A percentile compares a stretch with the other conserved stretches of the same genome.
Conservation (phyloP, 2,329 filamentous ascomycete species). For the Furcasterigmium sp. region DNA sequence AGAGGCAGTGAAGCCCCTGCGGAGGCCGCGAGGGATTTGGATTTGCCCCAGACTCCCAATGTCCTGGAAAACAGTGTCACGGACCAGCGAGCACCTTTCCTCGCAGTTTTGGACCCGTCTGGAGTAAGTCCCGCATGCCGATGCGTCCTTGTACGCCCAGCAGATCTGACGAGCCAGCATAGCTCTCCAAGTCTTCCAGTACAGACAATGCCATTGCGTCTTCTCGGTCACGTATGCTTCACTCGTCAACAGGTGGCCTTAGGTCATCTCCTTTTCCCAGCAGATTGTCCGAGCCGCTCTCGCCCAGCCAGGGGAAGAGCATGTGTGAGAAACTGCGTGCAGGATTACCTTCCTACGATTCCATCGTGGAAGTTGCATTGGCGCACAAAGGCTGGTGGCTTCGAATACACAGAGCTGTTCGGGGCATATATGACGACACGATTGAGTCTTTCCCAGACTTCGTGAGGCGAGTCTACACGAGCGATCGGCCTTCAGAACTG, state of each 20-base stretch:
- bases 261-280: constrained; percentile 2
- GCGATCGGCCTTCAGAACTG: constrained; percentile 28
- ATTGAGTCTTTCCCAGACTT: constrained; percentile 19
- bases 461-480: constrained; percentile 31
- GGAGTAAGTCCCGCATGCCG: constrained; percentile 2
- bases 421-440: too few relatives aligned
- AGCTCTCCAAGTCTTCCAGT: background rate
- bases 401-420: background rate
- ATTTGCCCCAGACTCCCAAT: background rate
- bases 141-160: background rate
- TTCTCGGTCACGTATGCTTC: background rate
- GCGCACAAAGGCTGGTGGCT: constrained; percentile 27
- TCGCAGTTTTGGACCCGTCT: constrained; percentile 5
- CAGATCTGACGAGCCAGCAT: constrained; percentile 3
- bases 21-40: background rate
- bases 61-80: constrained; percentile 6
- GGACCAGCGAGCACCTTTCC: constrained; percentile 5
- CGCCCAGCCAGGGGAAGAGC: background rate
- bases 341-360: constrained; percentile 5
- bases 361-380: constrained; percentile 3
- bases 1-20: background rate
- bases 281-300: constrained; percentile 3
- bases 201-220: background rate
- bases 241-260: constrained; percentile 1
- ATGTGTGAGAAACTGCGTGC: constrained; percentile 6